Base-by-base conservation (phyloP, 2,329 filamentous ascomycete species). In the Aspergillus sp. region DNA sequence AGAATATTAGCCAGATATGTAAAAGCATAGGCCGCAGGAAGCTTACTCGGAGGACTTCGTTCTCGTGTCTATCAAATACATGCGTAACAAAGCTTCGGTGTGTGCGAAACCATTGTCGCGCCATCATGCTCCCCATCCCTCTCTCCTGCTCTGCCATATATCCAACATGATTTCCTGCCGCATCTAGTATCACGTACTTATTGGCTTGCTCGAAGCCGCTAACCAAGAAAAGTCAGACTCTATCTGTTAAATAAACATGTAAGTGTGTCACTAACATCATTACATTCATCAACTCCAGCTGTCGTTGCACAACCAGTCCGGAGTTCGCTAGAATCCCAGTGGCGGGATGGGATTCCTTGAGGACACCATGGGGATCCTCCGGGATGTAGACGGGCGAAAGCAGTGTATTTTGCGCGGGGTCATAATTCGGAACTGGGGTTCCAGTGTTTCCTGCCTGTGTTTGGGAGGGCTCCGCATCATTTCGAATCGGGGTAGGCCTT, bases 161-260 rank as follows among this genome's bases (percentile, higher is more conserved):
- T 12, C 85, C 85, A 43, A 88, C 78, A 61, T 86, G 85, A 57
- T 84, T 82, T 5, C 85, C 85, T 53, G 82, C 77, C 2, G 84
- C 84, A 71, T 87, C 83, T 78, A 87, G 82, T 48, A 88, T 86
- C 13, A 86, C 80, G 67, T 88, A 88, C 68, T 80, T 80, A 65
- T 88, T 88, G 12, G 85, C 85, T 68, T 88, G 85, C 70, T 88
- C 85, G 62, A 87, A 87, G 1, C 85, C 85, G 59, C 76, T 78
- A 22, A 20, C 8, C 2, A 12, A 32, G 48, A 26, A 18, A 48
- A 62, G 53, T 59, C 50, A 42, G 43, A 36, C 11, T 13, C 8
- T 30, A 4, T 7, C 15, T 47, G 17, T 43, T 4, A 42, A 24
- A 12, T 9, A 9, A 9, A 34, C 15, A 30, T 11, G 6, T 49